phyloP scores from a whole-genome alignment of 225 moss, liverwort and hornwort genomes.

The Antitrichia curtipendula region DNA sequence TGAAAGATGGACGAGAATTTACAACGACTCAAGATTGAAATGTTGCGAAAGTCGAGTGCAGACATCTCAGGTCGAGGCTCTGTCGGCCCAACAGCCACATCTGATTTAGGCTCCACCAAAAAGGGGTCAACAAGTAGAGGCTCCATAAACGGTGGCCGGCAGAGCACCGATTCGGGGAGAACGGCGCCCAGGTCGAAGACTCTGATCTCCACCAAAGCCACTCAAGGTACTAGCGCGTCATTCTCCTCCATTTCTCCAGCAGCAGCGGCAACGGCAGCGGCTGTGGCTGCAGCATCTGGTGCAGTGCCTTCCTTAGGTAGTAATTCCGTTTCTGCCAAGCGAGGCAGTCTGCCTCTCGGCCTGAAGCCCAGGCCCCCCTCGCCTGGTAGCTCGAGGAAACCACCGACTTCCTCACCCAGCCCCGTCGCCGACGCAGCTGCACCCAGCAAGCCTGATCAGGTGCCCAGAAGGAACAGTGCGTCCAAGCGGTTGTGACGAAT shows the following conservation, averaged over 20 bases:
- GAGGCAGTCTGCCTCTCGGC: constrained; percentile 6
- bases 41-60: constrained; percentile 22
- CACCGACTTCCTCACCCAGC: constrained; percentile 6
- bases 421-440: constrained; percentile 5
- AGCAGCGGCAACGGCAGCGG: neutral
- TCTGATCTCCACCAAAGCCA: neutral
- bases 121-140: constrained; percentile 20
- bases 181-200: neutral
- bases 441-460: constrained; percentile 11
- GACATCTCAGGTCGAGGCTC: constrained; percentile 20
- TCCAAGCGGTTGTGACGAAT: constrained; percentile 17
- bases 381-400: constrained; percentile 19
- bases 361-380: constrained; percentile 9
- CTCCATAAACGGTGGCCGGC: constrained; percentile 4
- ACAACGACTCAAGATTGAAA: constrained; percentile 66
- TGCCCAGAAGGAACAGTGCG: constrained; percentile 21
- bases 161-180: constrained; percentile 6
- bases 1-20: constrained; percentile 74
- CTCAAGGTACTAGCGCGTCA: neutral
- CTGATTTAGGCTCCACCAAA: constrained; percentile 40
- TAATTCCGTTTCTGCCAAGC: constrained; percentile 12
- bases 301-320: constrained; percentile 13
- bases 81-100: constrained; percentile 2
- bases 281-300: neutral
- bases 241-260: constrained; percentile 2